These are phyloP conservation scores for Truncatella angustata DNA, from an alignment of 2,329 filamentous ascomycete species.

Conservation along the genomic window DNA sequence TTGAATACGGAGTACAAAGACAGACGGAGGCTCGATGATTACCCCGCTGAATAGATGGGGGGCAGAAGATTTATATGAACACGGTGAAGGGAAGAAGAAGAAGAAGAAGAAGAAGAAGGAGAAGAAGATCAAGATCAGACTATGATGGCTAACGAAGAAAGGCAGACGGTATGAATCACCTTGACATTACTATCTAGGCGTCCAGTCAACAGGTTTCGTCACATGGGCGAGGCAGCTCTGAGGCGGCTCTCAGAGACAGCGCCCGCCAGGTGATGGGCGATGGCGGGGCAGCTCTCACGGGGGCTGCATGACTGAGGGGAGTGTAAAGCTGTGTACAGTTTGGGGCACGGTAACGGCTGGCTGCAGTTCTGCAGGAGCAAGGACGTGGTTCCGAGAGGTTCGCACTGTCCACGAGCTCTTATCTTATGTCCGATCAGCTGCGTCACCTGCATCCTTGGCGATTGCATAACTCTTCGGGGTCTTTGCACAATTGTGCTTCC, in stretches of 20 bases:
- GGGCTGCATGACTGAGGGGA: neutral
- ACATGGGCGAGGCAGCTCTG: constrained; percentile 9
- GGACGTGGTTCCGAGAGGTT: neutral
- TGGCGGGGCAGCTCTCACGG: constrained; percentile 5
- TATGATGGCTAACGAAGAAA: constrained; percentile 1
- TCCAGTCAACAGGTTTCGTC: constrained; percentile 8
- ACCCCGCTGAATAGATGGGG: neutral
- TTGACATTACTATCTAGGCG: constrained; percentile 1
- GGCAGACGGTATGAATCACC: neutral
- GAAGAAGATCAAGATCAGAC: neutral
- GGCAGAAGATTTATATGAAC: neutral
- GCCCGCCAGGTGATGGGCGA: constrained; percentile 3
- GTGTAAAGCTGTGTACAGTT: neutral
- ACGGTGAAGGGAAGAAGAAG: neutral
- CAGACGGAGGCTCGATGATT: no score
- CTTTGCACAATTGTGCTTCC: neutral
- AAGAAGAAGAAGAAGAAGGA: neutral
- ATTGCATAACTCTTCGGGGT: neutral
- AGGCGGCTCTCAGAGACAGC: no score
- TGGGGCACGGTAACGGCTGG: neutral
- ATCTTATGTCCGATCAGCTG: constrained; percentile 6
- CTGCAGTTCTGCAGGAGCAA: neutral
- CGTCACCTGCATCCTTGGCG: neutral
- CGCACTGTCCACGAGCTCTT: neutral
- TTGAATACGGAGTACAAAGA: no score